Evolutionary conservation across 345 rosid species (phyloP).

Genomic region (Dovyalis caffra): DNA sequence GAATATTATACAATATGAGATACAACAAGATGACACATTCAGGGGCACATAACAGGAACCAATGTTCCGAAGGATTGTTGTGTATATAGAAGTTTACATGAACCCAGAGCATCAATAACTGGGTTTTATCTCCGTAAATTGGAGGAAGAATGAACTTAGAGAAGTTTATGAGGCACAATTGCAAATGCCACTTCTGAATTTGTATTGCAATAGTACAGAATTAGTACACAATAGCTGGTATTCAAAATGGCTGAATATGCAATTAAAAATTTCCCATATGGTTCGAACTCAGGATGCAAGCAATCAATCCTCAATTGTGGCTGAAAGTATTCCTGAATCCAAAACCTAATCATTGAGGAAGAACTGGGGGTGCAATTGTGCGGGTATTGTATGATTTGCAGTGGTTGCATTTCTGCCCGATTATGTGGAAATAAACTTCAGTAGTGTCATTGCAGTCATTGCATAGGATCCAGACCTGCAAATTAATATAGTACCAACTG

Average conservation of each 20-base stretch:
- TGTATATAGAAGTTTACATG: slow-evolving; percentile 3
- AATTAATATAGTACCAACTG: background rate
- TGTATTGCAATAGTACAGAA: background rate
- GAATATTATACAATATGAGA: too few species aligned
- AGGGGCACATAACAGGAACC: too few species aligned
- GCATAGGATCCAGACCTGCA: slow-evolving; percentile 96
- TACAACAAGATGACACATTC: too few species aligned
- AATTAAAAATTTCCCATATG: background rate
- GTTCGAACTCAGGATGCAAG: slow-evolving; percentile 5
- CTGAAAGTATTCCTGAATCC: background rate
- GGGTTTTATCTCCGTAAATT: slow-evolving; percentile 2
- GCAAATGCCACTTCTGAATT: slow-evolving; percentile 1
- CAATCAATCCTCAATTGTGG: background rate
- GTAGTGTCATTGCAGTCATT: slow-evolving; percentile 97
- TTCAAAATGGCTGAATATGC: background rate
- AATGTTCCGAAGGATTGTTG: background rate
- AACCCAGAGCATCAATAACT: background rate
- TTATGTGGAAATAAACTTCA: slow-evolving; percentile 81
- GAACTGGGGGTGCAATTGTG: slow-evolving; percentile 74
- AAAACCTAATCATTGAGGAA: slow-evolving; percentile 53
- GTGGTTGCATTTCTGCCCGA: slow-evolving; percentile 91
- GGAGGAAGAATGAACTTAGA: slow-evolving; percentile 11
- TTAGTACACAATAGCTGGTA: background rate
- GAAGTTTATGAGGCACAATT: background rate
- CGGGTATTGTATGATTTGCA: slow-evolving; percentile 94